Evolutionary conservation across 768 basidiomycete genomes (phyloP).

Genomic region (Suillus clintonianus): DNA sequence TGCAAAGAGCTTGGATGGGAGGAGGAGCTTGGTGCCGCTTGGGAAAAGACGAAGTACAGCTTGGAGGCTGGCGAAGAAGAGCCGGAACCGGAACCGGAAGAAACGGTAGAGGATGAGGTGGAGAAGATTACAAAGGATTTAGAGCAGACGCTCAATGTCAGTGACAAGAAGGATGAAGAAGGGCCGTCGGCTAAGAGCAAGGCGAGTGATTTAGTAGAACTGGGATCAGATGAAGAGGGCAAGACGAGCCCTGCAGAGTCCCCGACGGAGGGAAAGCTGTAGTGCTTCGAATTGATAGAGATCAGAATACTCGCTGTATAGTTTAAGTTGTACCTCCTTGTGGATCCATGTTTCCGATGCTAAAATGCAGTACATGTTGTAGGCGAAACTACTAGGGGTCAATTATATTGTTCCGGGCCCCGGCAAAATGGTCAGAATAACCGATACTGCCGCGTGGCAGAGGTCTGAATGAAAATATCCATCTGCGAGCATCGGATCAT

Average conservation of each 20-base stretch:
- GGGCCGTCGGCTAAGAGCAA: not conserved
- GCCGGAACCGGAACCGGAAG: conserved; percentile 8
- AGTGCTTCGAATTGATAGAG: not conserved
- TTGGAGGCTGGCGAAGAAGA: conserved; percentile 19
- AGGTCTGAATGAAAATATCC: not conserved
- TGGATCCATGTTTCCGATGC: not conserved
- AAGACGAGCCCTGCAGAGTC: not conserved
- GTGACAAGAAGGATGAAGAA: conserved; percentile 1
- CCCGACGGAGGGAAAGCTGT: conserved; percentile 13
- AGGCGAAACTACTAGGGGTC: not conserved
- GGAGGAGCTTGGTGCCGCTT: conserved; percentile 54
- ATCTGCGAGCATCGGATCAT: not conserved
- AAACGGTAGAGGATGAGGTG: conserved; percentile 21
- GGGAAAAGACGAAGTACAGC: conserved; percentile 51
- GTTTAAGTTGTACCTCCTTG: not conserved
- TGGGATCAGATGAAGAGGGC: not conserved
- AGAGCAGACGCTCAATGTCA: conserved; percentile 17
- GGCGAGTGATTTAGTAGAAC: not conserved
- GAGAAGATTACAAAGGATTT: conserved; percentile 26
- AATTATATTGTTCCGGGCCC: not conserved
- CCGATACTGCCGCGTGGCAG: not conserved
- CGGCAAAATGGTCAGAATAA: not conserved
- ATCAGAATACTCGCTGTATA: not conserved
- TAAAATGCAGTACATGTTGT: not conserved
- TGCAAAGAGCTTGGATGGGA: conserved; percentile 76